Base-by-base conservation (phyloP, 2,329 filamentous ascomycete species). In the Colletotrichum incanum region DNA sequence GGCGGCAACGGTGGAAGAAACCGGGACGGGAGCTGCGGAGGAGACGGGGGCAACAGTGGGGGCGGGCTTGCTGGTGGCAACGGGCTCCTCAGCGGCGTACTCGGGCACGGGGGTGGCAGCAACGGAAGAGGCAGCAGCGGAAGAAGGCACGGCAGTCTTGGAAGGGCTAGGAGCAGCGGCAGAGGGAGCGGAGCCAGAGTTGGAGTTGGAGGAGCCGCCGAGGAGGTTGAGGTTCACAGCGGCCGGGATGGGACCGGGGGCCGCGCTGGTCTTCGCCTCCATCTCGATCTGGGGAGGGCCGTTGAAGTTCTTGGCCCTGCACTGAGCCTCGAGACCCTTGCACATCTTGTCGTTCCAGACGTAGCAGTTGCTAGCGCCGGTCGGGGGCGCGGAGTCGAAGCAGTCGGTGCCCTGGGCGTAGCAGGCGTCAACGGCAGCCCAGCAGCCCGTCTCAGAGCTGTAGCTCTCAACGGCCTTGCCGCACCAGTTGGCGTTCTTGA, bases 401-500 rank as follows among this genome's bases (percentile, higher is more conserved):
- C 93, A 94, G n/a, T 75, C 78, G 3, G 86, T 80, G 39, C 82
- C 81, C 82, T 94, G 91, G 34, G 80, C 78, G 84, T 86, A 94
- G 85, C 91, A 92, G 60, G 84, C 79, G 47, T 83, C 80, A 14
- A 85, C 85, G 3, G 86, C 82, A 68, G 83, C 84, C 89, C 90
- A 93, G 84, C 93, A 94, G 18, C 86, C 86, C 1, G 78, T 78
- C 77, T 90, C 85, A 55, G 84, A 83, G 5, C 81, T 83, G 82
- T 92, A 94, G 11, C 81, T 76, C 0, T 87, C 79, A 1, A 94
- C 85, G 77, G 93, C 87, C 71, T 86, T 83, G 63, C 87, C 92
- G 80, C 91, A 93, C 92, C 92, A 94, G 83, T 94, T 94, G 71
- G 84, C 92, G 78, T 93, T 93, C 77, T 90, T 89, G 72, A 91